Evolutionary conservation across 805 yeast genomes (phyloP), one percentile per base, ranked within the genome.

Genomic region (Nakazawaea pomicola): DNA sequence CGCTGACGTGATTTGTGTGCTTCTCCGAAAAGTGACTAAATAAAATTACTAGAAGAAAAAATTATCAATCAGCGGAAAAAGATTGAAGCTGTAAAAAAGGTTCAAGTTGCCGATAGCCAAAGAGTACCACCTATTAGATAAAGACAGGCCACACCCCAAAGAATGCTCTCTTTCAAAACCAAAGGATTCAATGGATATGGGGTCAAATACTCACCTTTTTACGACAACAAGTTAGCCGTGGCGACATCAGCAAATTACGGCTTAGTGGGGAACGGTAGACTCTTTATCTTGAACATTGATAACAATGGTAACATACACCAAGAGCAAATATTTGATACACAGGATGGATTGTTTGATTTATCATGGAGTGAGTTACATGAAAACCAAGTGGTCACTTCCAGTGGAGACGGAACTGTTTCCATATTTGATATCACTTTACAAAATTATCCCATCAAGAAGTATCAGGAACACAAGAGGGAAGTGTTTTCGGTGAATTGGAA

Each of bases 211-310:
- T 88, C 96, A 0, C 97, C 98, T 1, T 91, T 80, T 54, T 85
- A 78, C 52, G 98, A 91, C 60, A 86, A 84, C 63, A 84, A 86
- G 53, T 55, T 91, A 17, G 96, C 96, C 0, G 91, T 88, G 24
- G 95, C 95, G 0, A 72, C 95, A 0, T 82, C 96, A 1, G 88
- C 97, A 20, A 93, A 91, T 64, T 91, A 80, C 60, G 98, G 98
- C 1, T 66, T 91, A 4, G 96, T 89, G 3, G 99, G 99, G 2
- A 91, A 91, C 60, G 99, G 99, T 5, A 73, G 86, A 50, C 65
- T 91, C 21, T 81, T 67, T 50, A 68, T 91, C 1, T 64, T 91
- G 18, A 78, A 78, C 36, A 84, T 91, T 35, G 75, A 72, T 39
- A 75, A 78, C 17, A 64, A 68, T 46, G 98, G 98, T 1, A 52